A percentile compares a stretch with the other conserved stretches of the same genome.
Evolutionary conservation across 192 early-diverging fungal genomes (phyloP).

Genomic region (Rhizophlyctis rosea): DNA sequence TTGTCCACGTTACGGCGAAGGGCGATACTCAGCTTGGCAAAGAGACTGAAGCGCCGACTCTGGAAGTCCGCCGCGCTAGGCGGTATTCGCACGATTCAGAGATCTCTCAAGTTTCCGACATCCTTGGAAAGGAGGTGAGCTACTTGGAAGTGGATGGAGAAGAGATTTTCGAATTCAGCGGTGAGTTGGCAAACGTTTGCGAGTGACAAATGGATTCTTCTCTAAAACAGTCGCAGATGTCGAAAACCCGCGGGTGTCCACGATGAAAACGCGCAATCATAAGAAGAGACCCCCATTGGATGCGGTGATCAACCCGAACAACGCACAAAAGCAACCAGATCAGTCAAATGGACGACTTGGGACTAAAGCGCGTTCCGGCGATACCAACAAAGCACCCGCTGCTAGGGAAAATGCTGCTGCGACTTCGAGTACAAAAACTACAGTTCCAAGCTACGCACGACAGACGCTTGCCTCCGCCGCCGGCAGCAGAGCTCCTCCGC

Average conservation of each 20-base stretch:
- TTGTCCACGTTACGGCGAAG: background rate
- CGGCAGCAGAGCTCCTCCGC: too few relatives aligned
- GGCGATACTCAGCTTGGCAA: background rate
- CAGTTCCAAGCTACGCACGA: too few relatives aligned
- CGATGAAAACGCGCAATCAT: conserved; percentile 2
- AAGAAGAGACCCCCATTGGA: background rate
- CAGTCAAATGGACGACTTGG: too few relatives aligned
- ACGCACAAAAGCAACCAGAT: background rate
- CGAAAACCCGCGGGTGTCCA: background rate
- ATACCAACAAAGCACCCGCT: too few relatives aligned
- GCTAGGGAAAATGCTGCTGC: too few relatives aligned
- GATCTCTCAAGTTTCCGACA: conserved; percentile 22
- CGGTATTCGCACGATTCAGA: conserved; percentile 6
- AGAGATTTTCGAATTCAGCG: too few relatives aligned
- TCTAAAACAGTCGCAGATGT: background rate
- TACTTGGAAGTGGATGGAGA: conserved; percentile 24
- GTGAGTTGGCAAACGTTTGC: conserved; percentile 15
- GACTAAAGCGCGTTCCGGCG: too few relatives aligned
- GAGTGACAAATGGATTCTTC: background rate
- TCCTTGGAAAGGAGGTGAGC: conserved; percentile 17
- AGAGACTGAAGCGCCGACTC: background rate
- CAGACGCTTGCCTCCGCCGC: too few relatives aligned
- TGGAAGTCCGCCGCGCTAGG: background rate
- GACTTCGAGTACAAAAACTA: too few relatives aligned
- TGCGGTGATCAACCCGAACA: background rate